A percentile compares a stretch with the other conserved stretches of the same genome.
Evolutionary conservation across 148 eudicot species (phyloP).

Genomic region (Nyssa sinensis): DNA sequence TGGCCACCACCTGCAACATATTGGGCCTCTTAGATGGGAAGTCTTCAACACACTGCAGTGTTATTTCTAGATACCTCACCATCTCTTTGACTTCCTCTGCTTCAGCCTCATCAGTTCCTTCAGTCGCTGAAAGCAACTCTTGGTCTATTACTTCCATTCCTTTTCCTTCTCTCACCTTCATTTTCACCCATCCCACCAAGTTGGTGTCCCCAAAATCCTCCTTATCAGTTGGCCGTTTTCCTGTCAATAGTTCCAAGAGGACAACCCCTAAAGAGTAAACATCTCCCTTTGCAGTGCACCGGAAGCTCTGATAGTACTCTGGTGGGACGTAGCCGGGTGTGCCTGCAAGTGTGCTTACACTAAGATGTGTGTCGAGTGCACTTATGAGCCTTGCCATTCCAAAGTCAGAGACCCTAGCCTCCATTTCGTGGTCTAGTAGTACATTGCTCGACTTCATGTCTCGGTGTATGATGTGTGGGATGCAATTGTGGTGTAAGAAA

Average conservation of each 20-base stretch:
- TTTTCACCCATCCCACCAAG: slow-evolving; percentile 95
- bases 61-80: slow-evolving; percentile 68
- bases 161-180: slow-evolving; percentile 86
- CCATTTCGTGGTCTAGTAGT: slow-evolving; percentile 71
- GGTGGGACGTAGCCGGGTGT: slow-evolving; percentile 99
- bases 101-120: slow-evolving; percentile 43
- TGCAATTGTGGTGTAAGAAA: slow-evolving; percentile 96
- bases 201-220: slow-evolving; percentile 97
- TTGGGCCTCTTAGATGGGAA: slow-evolving; percentile 93
- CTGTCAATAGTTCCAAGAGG: slow-evolving; percentile 71
- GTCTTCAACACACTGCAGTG: slow-evolving; percentile 85
- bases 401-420: slow-evolving; percentile 87
- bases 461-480: slow-evolving; percentile 91
- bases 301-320: slow-evolving; percentile 93
- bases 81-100: slow-evolving; percentile 80
- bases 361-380: slow-evolving; percentile 89
- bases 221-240: slow-evolving; percentile 89
- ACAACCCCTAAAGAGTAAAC: slow-evolving; percentile 92
- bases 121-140: slow-evolving; percentile 43
- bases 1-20: slow-evolving; percentile 90
- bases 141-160: slow-evolving; percentile 85
- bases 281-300: slow-evolving; percentile 95
- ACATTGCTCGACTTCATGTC: slow-evolving; percentile 99
- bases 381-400: slow-evolving; percentile 98
- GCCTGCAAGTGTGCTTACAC: slow-evolving; percentile 95